Evolutionary conservation across 331 rosid genomes (phyloP).

Genomic region (Saraca asoca): DNA sequence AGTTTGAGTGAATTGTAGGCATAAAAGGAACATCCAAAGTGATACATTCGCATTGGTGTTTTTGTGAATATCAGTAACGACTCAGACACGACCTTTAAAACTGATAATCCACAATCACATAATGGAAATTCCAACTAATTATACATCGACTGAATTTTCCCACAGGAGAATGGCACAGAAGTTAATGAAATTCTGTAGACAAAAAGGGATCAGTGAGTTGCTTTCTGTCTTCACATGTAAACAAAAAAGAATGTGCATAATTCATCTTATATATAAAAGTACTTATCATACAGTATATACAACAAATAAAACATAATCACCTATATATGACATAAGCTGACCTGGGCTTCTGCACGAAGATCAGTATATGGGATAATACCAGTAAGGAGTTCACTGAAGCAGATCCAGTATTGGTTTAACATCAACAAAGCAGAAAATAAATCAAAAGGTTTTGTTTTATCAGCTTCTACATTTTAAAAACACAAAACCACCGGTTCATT

Average conservation of each 20-base stretch:
- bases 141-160: constrained; percentile 5
- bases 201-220: neutral
- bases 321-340: constrained; percentile 37
- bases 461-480: neutral
- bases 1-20: neutral
- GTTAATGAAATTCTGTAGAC: constrained; percentile 2
- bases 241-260: constrained; percentile 10
- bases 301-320: constrained; percentile 20
- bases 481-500: neutral
- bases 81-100: neutral
- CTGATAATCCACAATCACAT: neutral
- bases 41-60: neutral
- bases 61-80: neutral
- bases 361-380: constrained; percentile 96
- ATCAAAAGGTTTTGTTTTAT: neutral
- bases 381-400: constrained; percentile 89
- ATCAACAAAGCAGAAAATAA: constrained; percentile 14
- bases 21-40: no score
- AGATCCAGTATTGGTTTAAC: constrained; percentile 18
- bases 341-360: constrained; percentile 94
- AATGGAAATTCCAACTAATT: neutral
- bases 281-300: neutral
- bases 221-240: neutral
- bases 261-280: constrained; percentile 19
- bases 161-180: constrained; percentile 6